Evolutionary conservation across 2,329 filamentous ascomycete species (phyloP).

Genomic region (Botryosphaeria dothidea): DNA sequence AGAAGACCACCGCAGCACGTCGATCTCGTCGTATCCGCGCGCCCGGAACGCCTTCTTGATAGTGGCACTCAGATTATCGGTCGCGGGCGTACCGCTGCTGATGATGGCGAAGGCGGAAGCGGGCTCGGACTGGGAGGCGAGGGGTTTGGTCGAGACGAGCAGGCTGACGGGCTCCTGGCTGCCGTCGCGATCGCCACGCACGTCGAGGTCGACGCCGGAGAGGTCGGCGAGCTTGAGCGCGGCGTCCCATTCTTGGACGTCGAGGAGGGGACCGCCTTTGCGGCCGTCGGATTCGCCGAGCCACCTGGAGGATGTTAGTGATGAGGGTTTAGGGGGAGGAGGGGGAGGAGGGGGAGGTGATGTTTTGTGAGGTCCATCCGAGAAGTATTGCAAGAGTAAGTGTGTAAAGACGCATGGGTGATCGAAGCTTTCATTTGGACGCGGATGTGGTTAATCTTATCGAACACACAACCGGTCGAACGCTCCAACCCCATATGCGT

Average conservation of each 20-base stretch:
- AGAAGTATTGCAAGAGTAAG: too few relatives aligned
- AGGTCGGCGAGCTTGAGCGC: neutral
- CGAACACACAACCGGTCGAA: too few relatives aligned
- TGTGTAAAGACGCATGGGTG: slow-evolving; percentile 22
- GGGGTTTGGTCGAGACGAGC: neutral
- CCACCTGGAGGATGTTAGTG: slow-evolving; percentile 27
- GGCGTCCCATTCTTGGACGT: neutral
- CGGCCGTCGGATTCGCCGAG: slow-evolving; percentile 32
- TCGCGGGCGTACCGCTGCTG: neutral
- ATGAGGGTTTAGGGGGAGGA: slow-evolving; percentile 27
- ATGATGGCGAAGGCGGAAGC: neutral
- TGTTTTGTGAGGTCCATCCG: too few relatives aligned
- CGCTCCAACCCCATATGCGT: too few relatives aligned
- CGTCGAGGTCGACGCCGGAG: slow-evolving; percentile 1
- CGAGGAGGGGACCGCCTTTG: slow-evolving; percentile 25
- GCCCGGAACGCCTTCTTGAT: neutral
- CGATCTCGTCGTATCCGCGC: neutral
- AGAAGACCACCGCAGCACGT: neutral
- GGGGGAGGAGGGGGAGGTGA: slow-evolving; percentile 29
- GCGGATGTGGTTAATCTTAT: too few relatives aligned
- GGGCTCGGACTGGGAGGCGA: neutral
- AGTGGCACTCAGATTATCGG: neutral
- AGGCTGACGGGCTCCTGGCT: neutral
- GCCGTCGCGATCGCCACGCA: neutral
- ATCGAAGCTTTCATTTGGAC: too few relatives aligned